Evolutionary conservation across 805 yeast species (phyloP).

Genomic region (Candida xiaguanensis): DNA sequence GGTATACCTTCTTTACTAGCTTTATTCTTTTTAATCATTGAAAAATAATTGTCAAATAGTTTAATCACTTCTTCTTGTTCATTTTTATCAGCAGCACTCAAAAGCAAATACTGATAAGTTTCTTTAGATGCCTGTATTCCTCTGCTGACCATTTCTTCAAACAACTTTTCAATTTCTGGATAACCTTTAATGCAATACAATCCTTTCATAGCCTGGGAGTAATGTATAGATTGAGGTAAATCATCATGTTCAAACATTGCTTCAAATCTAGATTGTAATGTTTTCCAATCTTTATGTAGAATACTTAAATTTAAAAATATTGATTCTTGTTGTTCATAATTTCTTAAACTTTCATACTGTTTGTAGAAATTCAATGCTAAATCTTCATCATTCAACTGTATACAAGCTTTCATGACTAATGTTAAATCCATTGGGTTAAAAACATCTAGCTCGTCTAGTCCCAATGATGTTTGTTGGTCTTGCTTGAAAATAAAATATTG

Average conservation of each 20-base stretch:
- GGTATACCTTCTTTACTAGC: conserved; percentile 15
- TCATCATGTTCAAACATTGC: conserved; percentile 50
- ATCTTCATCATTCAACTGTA: conserved; percentile 14
- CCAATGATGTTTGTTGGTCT: neutral
- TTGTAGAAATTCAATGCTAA: conserved; percentile 3
- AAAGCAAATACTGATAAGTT: conserved; percentile 1
- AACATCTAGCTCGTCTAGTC: neutral
- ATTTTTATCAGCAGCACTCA: conserved; percentile 29
- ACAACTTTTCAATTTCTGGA: conserved; percentile 47
- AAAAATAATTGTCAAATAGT: conserved; percentile 21
- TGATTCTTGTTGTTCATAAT: conserved; percentile 35
- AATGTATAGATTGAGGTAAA: conserved; percentile 52
- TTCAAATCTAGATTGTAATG: conserved; percentile 55
- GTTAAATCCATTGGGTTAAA: conserved; percentile 23
- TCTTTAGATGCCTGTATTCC: conserved; percentile 34
- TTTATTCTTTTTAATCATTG: conserved; percentile 15
- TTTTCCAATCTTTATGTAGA: conserved; percentile 46
- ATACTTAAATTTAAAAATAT: conserved; percentile 47
- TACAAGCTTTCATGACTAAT: conserved; percentile 26
- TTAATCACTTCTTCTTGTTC: conserved; percentile 31
- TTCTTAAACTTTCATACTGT: neutral
- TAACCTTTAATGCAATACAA: conserved; percentile 49
- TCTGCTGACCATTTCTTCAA: conserved; percentile 43
- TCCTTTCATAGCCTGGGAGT: conserved; percentile 58
- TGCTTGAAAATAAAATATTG: conserved; percentile 7